phyloP scores from a whole-genome alignment of 2,329 filamentous ascomycete species.

The Macroventuria anomochaeta region DNA sequence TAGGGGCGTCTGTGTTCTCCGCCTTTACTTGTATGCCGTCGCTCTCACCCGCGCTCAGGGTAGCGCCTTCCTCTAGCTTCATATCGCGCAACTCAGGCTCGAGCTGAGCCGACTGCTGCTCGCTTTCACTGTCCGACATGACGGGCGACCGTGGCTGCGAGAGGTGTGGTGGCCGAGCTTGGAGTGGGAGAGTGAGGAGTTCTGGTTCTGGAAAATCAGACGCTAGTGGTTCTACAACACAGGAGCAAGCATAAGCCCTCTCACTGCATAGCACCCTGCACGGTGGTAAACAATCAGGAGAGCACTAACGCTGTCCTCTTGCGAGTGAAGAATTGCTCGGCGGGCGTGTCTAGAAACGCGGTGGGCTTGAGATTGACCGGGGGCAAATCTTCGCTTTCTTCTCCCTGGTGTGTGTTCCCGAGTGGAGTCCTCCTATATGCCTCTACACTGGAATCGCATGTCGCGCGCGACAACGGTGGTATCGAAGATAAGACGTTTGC shows the following conservation, averaged over 20 bases:
- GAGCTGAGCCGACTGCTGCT: conserved; percentile 46
- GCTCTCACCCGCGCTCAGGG: conserved; percentile 25
- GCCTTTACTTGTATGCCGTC: conserved; percentile 37
- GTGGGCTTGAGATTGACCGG: conserved; percentile 10
- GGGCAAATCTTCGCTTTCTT: conserved; percentile 20
- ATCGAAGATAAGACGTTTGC: conserved; percentile 1
- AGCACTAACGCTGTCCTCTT: not conserved
- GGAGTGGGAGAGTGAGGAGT: conserved; percentile 23
- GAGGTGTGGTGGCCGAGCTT: conserved; percentile 20
- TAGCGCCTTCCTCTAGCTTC: conserved; percentile 53
- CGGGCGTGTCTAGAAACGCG: not conserved
- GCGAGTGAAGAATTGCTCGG: not conserved
- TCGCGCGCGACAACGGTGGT: conserved; percentile 16
- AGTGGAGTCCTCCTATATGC: conserved; percentile 17
- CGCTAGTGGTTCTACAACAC: conserved; percentile 29
- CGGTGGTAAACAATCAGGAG: conserved; percentile 13
- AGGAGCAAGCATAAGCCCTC: conserved; percentile 34
- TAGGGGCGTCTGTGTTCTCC: conserved; percentile 37
- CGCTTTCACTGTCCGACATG: conserved; percentile 50
- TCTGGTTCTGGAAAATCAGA: conserved; percentile 21
- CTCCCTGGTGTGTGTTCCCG: conserved; percentile 7
- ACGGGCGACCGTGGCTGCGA: conserved; percentile 23
- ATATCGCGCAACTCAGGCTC: conserved; percentile 55
- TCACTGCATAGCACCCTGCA: conserved; percentile 30
- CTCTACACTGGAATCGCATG: conserved; percentile 19